A percentile compares a stretch with the other conserved stretches of the same genome.
Evolutionary conservation across 2,329 filamentous ascomycete species (phyloP).

Genomic region (Hymenoscyphus fructigenus): DNA sequence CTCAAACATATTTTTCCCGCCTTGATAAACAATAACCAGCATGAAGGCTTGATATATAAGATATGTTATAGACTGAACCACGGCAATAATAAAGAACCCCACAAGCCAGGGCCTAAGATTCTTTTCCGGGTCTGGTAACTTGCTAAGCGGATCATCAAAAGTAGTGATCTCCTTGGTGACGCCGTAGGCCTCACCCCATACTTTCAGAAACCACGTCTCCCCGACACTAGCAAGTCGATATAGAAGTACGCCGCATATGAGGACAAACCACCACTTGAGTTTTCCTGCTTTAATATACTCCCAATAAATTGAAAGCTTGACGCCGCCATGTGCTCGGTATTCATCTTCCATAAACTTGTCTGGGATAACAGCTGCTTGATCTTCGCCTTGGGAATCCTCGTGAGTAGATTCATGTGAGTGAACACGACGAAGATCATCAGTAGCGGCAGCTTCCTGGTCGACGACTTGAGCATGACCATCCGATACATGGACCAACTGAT

Average conservation of each 20-base stretch:
- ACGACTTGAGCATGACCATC: slow-evolving; percentile 50
- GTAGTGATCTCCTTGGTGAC: slow-evolving; percentile 30
- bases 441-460: slow-evolving; percentile 26
- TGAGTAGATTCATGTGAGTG: slow-evolving; percentile 24
- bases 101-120: slow-evolving; percentile 74
- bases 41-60: slow-evolving; percentile 65
- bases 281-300: slow-evolving; percentile 81
- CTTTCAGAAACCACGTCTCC: slow-evolving; percentile 79
- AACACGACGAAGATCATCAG: slow-evolving; percentile 29
- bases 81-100: slow-evolving; percentile 66
- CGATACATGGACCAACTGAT: slow-evolving; percentile 70
- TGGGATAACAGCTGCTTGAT: slow-evolving; percentile 48
- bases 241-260: slow-evolving; percentile 61
- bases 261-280: slow-evolving; percentile 67
- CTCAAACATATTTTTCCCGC: slow-evolving; percentile 73
- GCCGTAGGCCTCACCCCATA: slow-evolving; percentile 78
- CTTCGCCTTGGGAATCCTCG: slow-evolving; percentile 36
- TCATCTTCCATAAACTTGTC: slow-evolving; percentile 82
- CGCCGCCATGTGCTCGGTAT: slow-evolving; percentile 69
- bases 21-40: slow-evolving; percentile 75
- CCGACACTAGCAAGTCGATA: slow-evolving; percentile 65
- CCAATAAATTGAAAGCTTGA: slow-evolving; percentile 77
- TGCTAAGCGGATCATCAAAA: slow-evolving; percentile 41
- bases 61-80: slow-evolving; percentile 58
- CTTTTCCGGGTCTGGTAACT: slow-evolving; percentile 63